Evolutionary conservation across 306 rosid genomes (phyloP).

Genomic region (Trifolium subterraneum): DNA sequence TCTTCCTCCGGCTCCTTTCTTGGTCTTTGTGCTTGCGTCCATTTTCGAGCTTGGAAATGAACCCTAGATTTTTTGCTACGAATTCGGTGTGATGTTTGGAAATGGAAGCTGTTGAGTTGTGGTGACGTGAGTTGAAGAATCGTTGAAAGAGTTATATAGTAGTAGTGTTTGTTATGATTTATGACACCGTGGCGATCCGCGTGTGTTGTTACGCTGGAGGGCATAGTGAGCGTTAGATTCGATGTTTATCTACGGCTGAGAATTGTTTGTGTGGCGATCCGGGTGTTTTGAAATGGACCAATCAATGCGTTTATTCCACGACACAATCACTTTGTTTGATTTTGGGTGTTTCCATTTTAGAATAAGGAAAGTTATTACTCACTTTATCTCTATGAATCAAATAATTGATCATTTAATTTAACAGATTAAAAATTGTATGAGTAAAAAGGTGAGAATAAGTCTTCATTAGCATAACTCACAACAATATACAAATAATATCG

Average conservation of each 20-base stretch:
- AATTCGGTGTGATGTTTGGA: background rate
- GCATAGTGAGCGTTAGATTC: constrained; percentile 47
- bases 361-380: background rate
- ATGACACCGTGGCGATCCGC: background rate
- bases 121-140: background rate
- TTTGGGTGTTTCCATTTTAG: background rate
- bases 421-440: too few relatives aligned
- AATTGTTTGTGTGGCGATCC: constrained; percentile 35
- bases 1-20: constrained; percentile 66
- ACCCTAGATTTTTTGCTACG: background rate
- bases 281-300: constrained; percentile 29
- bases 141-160: background rate
- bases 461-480: too few relatives aligned
- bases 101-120: background rate
- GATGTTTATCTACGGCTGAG: constrained; percentile 47
- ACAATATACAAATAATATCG: too few relatives aligned
- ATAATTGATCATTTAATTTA: too few relatives aligned
- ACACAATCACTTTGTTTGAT: background rate
- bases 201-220: background rate
- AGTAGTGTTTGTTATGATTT: background rate
- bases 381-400: too few relatives aligned
- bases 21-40: constrained; percentile 57
- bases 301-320: background rate
- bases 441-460: too few relatives aligned
- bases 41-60: background rate